phyloP scores from a whole-genome alignment of 78 protist species.

The Salpingoeca rosetta region DNA sequence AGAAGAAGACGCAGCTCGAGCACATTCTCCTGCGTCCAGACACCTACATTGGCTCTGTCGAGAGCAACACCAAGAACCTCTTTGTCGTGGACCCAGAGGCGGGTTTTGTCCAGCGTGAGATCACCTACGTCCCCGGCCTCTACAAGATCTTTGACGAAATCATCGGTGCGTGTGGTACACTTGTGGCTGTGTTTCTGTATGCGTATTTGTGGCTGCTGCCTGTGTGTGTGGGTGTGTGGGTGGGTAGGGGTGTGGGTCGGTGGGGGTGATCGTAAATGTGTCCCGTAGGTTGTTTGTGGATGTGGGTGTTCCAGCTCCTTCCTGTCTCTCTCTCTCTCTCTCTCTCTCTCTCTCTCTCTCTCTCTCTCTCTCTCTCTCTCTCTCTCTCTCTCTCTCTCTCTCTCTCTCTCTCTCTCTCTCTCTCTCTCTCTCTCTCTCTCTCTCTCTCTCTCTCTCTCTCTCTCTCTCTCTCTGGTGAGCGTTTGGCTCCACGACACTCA shows the following conservation, averaged over 20 bases:
- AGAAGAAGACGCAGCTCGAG: slow-evolving; percentile 63
- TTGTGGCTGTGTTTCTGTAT: too few relatives aligned
- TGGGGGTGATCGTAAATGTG: too few relatives aligned
- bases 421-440: not conserved
- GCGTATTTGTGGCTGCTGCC: too few relatives aligned
- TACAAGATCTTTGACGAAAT: slow-evolving; percentile 97
- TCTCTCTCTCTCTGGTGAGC: not conserved
- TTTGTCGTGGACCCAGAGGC: slow-evolving; percentile 50
- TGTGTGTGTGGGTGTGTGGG: too few relatives aligned
- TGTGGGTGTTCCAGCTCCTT: too few relatives aligned
- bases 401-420: not conserved
- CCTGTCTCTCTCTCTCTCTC: not conserved
- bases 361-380: not conserved
- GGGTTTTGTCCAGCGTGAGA: slow-evolving; percentile 29
- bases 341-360: not conserved
- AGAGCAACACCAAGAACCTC: slow-evolving; percentile 32
- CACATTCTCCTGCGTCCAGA: slow-evolving; percentile 95
- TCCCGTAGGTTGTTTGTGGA: too few relatives aligned
- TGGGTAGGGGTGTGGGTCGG: too few relatives aligned
- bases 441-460: not conserved
- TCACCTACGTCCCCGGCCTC: slow-evolving; percentile 88
- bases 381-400: not conserved
- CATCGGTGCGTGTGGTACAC: slow-evolving; percentile 21
- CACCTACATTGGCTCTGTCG: slow-evolving; percentile 88
- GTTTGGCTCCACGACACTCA: not conserved